phyloP scores from a whole-genome alignment of 208 protist species.

The Leishmania arabica region DNA sequence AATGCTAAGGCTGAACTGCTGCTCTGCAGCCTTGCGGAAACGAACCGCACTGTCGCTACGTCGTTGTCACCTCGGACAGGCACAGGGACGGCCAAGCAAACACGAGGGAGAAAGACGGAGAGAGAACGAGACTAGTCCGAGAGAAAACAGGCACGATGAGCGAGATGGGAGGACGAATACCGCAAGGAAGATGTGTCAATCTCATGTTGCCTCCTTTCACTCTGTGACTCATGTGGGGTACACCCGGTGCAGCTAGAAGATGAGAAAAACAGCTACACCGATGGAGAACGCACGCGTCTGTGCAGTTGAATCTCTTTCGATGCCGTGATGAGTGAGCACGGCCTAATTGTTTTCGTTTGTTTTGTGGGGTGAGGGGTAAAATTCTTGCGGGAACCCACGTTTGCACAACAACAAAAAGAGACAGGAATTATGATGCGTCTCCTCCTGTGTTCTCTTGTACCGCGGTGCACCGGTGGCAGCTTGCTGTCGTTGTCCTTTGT shows the following conservation, averaged over 20 bases:
- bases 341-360: not conserved
- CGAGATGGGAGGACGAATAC: not conserved
- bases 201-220: not conserved
- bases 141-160: not conserved
- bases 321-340: not conserved
- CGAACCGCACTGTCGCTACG: not conserved
- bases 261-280: not conserved
- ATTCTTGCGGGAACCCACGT: not conserved
- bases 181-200: not conserved
- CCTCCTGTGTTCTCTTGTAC: not conserved
- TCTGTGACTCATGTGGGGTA: not conserved
- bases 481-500: not conserved
- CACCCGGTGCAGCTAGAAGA: not conserved
- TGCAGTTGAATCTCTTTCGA: not conserved
- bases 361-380: not conserved
- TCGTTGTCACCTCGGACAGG: not conserved
- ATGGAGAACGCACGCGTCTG: not conserved
- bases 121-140: not conserved
- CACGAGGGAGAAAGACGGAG: not conserved
- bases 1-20: not conserved
- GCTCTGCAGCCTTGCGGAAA: not conserved
- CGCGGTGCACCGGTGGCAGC: not conserved
- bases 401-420: not conserved
- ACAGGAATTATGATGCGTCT: not conserved
- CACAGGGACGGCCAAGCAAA: not conserved